Base-by-base conservation (phyloP, 306 rosid species). In the Quillaja saponaria region DNA sequence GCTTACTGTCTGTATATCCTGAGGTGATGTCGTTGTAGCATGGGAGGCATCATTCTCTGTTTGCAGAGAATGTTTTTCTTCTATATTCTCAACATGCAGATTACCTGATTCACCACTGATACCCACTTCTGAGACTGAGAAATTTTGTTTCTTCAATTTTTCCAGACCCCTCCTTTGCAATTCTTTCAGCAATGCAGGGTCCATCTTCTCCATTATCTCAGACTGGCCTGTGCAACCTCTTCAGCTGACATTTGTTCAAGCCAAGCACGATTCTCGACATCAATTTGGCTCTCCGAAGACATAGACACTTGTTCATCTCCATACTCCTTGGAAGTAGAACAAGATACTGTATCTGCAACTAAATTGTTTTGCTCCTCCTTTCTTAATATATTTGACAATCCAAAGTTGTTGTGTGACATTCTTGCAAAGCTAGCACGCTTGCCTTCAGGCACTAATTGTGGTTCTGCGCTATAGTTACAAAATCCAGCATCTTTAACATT, bases 121-220 rank as follows among this genome's bases (percentile, higher is more conserved):
- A 42, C 55, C 60, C 57, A 34, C 74, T 51, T 84, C 84, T 6
- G 80, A 56, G 47, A 64, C 55, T 39, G 70, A 55, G 38, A 18
- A 46, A 45, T 15, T 73, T 13, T 48, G 46, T 62, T 81, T 71
- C 77, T 77, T 86, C 72, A 75, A 39, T 72, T 86, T 88, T 55
- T 66, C 78, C 42, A 67, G 80, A 52, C 94, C 91, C 83, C 94
- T 92, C 72, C 75, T 86, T 49, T 76, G 83, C 33, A 92, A 82
- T 45, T 76, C 56, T 50, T 71, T 63, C 18, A 86, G 69, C 56
- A 89, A 73, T 28, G 82, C 55, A 51, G 96, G 95, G 66, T 40
- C 71, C 58, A 89, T 57, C 80, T 82, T 92, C 61, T 76, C 90
- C 95, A 82, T 74, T 66, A 92, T 76, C 85, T 89, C 94, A 56